phyloP scores from a whole-genome alignment of 2,329 filamentous ascomycete species.

The Cryphonectria japonica region DNA sequence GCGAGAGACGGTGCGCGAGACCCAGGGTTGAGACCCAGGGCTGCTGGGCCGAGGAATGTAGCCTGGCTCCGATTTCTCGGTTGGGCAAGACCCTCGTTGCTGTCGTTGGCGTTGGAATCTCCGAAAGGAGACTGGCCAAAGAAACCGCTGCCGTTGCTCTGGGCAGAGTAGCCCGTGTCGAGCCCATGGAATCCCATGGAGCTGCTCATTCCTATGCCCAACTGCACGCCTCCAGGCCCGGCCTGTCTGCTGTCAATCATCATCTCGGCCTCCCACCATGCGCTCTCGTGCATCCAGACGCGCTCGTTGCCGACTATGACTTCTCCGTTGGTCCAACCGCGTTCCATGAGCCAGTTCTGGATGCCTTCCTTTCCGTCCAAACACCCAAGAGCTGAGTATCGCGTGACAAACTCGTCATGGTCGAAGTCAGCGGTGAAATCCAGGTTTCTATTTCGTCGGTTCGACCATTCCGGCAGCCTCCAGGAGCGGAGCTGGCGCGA shows the following conservation, averaged over 20 bases:
- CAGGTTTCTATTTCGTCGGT: slow-evolving; percentile 84
- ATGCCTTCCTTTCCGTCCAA: slow-evolving; percentile 89
- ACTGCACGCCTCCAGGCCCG: slow-evolving; percentile 68
- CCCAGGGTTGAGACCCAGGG: slow-evolving; percentile 33
- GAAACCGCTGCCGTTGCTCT: slow-evolving; percentile 63
- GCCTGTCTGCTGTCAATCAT: slow-evolving; percentile 70
- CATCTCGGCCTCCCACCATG: slow-evolving; percentile 97
- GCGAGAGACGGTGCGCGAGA: slow-evolving; percentile 61
- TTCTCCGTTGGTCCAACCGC: slow-evolving; percentile 98
- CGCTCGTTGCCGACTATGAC: slow-evolving; percentile 89
- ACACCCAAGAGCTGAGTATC: slow-evolving; percentile 84
- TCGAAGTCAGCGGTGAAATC: slow-evolving; percentile 98
- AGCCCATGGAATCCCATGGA: slow-evolving; percentile 57
- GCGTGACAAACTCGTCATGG: slow-evolving; percentile 83
- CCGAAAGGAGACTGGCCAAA: slow-evolving; percentile 65
- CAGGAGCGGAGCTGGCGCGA: slow-evolving; percentile 92
- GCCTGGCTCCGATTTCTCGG: slow-evolving; percentile 61
- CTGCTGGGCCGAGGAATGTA: slow-evolving; percentile 48
- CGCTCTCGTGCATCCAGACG: slow-evolving; percentile 90
- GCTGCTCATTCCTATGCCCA: slow-evolving; percentile 36
- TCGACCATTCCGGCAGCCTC: slow-evolving; percentile 95
- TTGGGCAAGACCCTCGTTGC: slow-evolving; percentile 72
- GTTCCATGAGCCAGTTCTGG: slow-evolving; percentile 90
- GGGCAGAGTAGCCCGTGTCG: slow-evolving; percentile 72
- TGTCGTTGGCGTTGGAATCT: slow-evolving; percentile 65